A percentile compares a stretch with the other conserved stretches of the same genome.
phyloP scores from a whole-genome alignment of 164 flowering plant species.

The Pachysandra terminalis region DNA sequence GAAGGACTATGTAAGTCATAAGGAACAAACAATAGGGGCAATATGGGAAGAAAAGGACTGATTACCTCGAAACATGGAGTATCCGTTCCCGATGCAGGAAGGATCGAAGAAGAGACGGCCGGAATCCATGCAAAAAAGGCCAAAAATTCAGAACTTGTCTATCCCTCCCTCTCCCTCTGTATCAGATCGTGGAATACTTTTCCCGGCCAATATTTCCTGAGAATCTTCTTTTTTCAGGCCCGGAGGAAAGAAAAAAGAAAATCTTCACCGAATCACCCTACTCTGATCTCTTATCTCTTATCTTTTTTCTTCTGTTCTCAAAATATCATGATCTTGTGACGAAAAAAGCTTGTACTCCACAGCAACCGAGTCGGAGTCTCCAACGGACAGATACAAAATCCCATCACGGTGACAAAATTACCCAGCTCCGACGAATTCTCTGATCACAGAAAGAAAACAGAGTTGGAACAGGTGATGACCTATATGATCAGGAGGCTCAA shows the following conservation, averaged over 20 bases:
- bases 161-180: neutral
- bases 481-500: no score
- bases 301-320: constrained; percentile 15
- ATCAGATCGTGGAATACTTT: no score
- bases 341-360: constrained; percentile 88
- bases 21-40: neutral
- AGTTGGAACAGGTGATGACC: no score
- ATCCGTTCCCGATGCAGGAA: constrained; percentile 49
- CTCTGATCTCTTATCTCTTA: neutral
- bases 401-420: constrained; percentile 48
- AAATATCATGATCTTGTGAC: constrained; percentile 82
- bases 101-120: constrained; percentile 57
- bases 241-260: neutral
- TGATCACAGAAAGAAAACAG: neutral
- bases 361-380: constrained; percentile 70
- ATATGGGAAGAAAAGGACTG: neutral
- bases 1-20: neutral
- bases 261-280: no score
- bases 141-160: neutral
- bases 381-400: constrained; percentile 71
- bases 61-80: constrained; percentile 53
- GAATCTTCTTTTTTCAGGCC: no score
- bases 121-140: constrained; percentile 43
- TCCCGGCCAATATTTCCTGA: neutral
- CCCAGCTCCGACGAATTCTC: constrained; percentile 25